Percentiles rank a stretch among this genome's conserved stretches.
Evolutionary conservation across 2,329 filamentous ascomycete species (phyloP).

Genomic region (Exserohilum turcica): DNA sequence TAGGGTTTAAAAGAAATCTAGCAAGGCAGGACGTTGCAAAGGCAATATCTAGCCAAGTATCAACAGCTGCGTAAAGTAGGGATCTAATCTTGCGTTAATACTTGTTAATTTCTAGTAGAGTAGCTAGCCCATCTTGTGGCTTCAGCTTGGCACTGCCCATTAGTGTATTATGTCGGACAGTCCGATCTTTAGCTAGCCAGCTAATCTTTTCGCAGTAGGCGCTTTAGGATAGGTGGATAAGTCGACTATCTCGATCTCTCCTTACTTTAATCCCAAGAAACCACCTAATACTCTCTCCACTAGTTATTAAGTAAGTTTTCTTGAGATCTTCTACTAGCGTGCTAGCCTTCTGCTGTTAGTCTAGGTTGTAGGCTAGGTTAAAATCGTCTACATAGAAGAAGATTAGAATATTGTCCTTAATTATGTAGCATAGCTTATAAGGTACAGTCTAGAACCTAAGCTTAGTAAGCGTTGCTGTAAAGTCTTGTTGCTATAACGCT

Average conservation of each 20-base stretch:
- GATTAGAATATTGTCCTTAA: slow-evolving; percentile 7
- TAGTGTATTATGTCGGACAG: background rate
- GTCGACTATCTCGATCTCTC: background rate
- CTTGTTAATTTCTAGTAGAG: slow-evolving; percentile 1
- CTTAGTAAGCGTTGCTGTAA: background rate
- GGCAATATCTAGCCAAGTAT: slow-evolving; percentile 6
- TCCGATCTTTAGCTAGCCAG: background rate
- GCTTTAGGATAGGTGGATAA: background rate
- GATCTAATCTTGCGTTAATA: slow-evolving; percentile 4
- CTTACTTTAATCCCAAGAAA: slow-evolving; percentile 11
- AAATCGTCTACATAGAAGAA: slow-evolving; percentile 8
- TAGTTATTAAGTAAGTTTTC: slow-evolving; percentile 1
- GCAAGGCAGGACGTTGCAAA: slow-evolving; percentile 9
- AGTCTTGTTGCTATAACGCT: background rate
- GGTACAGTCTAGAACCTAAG: slow-evolving; percentile 6
- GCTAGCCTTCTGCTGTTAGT: background rate
- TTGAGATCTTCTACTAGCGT: background rate
- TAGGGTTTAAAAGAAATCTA: background rate
- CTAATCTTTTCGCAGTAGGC: background rate
- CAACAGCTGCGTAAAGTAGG: slow-evolving; percentile 7
- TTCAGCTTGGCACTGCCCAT: background rate
- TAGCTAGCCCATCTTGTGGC: background rate
- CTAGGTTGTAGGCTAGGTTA: slow-evolving; percentile 5
- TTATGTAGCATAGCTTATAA: slow-evolving; percentile 11
- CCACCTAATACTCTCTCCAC: slow-evolving; percentile 10